phyloP scores from a whole-genome alignment of 2,329 filamentous ascomycete genomes.

The Paradendryphiella salina region DNA sequence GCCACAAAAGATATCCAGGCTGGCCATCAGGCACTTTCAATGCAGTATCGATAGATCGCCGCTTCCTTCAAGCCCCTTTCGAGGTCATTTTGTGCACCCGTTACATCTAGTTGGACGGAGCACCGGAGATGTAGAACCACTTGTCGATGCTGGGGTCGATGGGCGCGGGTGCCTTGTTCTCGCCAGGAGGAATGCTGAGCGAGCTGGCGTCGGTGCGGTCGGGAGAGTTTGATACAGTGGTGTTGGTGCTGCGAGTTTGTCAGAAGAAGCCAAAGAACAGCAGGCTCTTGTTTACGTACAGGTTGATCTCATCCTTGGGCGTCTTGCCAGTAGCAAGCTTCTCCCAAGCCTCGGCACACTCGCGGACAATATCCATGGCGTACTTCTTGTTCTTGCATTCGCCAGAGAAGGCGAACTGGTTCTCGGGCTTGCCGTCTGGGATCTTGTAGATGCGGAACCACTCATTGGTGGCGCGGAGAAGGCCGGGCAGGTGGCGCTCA shows the following conservation, averaged over 20 bases:
- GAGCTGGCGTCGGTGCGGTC: slow-evolving; percentile 70
- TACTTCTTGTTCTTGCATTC: slow-evolving; percentile 99
- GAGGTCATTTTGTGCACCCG: not conserved
- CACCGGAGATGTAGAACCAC: slow-evolving; percentile 99
- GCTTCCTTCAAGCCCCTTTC: not conserved
- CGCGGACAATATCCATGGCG: slow-evolving; percentile 90
- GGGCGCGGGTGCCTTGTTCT: slow-evolving; percentile 81
- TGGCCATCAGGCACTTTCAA: slow-evolving; percentile 2
- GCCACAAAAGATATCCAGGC: slow-evolving; percentile 2
- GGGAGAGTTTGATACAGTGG: slow-evolving; percentile 72
- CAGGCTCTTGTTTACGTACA: slow-evolving; percentile 65
- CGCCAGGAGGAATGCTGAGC: slow-evolving; percentile 75
- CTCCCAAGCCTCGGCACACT: slow-evolving; percentile 97
- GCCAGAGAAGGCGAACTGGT: slow-evolving; percentile 99
- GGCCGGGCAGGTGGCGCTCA: slow-evolving; percentile 94
- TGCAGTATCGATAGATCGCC: slow-evolving; percentile 3
- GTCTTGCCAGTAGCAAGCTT: slow-evolving; percentile 91
- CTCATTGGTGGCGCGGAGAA: slow-evolving; percentile 97
- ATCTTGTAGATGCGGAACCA: slow-evolving; percentile 99
- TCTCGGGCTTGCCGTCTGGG: slow-evolving; percentile 99
- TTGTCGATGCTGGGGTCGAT: slow-evolving; percentile 98
- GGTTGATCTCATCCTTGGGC: slow-evolving; percentile 72
- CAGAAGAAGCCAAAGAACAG: slow-evolving; percentile 16
- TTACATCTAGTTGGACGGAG: slow-evolving; percentile 46
- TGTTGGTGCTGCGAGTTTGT: slow-evolving; percentile 69